Conservation (phyloP, 345 rosid species). For the Ceriops decandra region DNA sequence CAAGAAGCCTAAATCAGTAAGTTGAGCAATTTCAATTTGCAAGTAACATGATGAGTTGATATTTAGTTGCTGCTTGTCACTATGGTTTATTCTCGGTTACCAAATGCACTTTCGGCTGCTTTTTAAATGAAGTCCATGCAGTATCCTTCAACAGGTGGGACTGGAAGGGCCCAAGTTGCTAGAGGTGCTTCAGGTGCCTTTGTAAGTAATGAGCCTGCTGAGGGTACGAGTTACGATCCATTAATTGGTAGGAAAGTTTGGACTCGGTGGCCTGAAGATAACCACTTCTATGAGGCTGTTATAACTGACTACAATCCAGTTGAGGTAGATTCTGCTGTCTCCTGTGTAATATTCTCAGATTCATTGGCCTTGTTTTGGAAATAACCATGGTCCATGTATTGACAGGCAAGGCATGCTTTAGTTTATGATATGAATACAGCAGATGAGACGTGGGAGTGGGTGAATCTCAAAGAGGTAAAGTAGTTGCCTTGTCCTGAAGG, state of each 20-base stretch:
- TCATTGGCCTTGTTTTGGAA: slow-evolving; percentile 23
- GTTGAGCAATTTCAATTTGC: slow-evolving; percentile 25
- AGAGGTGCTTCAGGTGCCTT: slow-evolving; percentile 46
- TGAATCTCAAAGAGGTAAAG: slow-evolving; percentile 92
- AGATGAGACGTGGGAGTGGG: slow-evolving; percentile 94
- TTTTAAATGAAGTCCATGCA: slow-evolving; percentile 55
- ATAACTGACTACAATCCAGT: slow-evolving; percentile 65
- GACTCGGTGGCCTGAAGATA: slow-evolving; percentile 98
- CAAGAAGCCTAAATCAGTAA: slow-evolving; percentile 84
- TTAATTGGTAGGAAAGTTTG: slow-evolving; percentile 84
- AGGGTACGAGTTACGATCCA: slow-evolving; percentile 56
- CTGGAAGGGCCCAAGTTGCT: slow-evolving; percentile 64
- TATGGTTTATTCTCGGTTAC: slow-evolving; percentile 19
- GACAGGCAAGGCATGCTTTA: slow-evolving; percentile 85
- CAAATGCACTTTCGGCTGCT: slow-evolving; percentile 26
- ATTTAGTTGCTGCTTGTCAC: not conserved
- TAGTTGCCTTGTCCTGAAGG: slow-evolving; percentile 4
- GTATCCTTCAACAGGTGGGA: slow-evolving; percentile 56
- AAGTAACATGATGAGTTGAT: slow-evolving; percentile 5
- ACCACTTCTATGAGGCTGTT: slow-evolving; percentile 84
- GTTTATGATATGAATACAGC: slow-evolving; percentile 78
- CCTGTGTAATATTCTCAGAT: slow-evolving; percentile 8
- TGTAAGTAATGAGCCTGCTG: slow-evolving; percentile 58
- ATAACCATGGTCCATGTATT: slow-evolving; percentile 17
- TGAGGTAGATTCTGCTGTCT: slow-evolving; percentile 42